Evolutionary conservation across 352 stramenopile species (phyloP), one percentile per base, ranked within the genome.

Genomic region (Pythium oligandrum): DNA sequence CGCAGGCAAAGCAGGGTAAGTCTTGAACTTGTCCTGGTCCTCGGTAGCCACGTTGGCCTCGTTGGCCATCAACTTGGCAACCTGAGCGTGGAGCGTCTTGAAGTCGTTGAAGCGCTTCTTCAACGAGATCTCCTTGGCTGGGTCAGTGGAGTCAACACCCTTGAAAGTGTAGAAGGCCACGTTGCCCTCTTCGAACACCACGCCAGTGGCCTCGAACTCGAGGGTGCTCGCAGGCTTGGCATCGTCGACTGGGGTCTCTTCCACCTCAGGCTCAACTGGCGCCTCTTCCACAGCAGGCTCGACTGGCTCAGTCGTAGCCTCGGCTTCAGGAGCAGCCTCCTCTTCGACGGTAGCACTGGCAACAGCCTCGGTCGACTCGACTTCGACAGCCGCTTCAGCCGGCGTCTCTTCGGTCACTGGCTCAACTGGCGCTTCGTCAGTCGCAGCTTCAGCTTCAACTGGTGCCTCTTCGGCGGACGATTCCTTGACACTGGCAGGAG

Each of bases 51-150:
- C 73, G 59, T 86, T 82, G 48, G 66, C 66, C 52, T 76, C 72
- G 39, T 70, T 83, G 11, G 66, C 70, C 72, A 88, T 83, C 53
- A 85, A 59, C 47, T 68, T 75, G 33, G 67, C 58, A 26, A 88
- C 58, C 47, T 78, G 55, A 1, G 50, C 60, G 57, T 88, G 68
- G 44, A 90, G 69, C 6, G 63, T 38, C 62, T 88, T 90, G 63
- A 90, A 88, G 62, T 90, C 77, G 53, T 79, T 88, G 64, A 78
- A 90, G 32, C 80, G 75, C 59, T 90, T 90, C 42, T 68, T 73
- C 38, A 88, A 55, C 53, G 71, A 68, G 2, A 76, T 31, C 11
- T 83, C 67, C 54, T 73, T 63, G 38, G 57, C 70, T 9, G 72
- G 70, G 48, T 83, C 65, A 4, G 67, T 48, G 32, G 65, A 60